Percentiles rank a stretch among this genome's conserved stretches.
These are phyloP conservation scores for Xylaria sp. DNA, from an alignment of 2,329 filamentous ascomycete species.

Conservation along the genomic window DNA sequence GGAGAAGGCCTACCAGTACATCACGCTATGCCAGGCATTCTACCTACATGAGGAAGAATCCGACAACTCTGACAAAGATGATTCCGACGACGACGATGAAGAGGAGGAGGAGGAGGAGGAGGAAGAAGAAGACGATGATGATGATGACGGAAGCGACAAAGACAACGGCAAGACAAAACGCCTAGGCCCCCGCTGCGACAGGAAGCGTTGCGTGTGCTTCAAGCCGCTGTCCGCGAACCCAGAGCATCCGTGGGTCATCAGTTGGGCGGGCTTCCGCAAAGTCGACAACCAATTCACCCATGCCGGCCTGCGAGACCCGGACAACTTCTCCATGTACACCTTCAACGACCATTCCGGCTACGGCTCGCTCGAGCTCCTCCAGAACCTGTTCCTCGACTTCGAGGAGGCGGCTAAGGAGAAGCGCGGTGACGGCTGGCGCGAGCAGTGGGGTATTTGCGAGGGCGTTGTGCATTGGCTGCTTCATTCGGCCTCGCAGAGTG, in stretches of 20 bases:
- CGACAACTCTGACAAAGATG: conserved; percentile 26
- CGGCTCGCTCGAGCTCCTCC: conserved; percentile 54
- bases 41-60: conserved; percentile 7
- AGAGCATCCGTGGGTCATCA: conserved; percentile 49
- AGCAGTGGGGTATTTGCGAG: conserved; percentile 55
- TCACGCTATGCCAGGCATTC: conserved; percentile 44
- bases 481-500: conserved; percentile 18
- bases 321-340: conserved; percentile 55
- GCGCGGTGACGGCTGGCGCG: conserved; percentile 46
- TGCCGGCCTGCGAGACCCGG: conserved; percentile 47
- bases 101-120: conserved; percentile 28
- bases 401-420: conserved; percentile 45
- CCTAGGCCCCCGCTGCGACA: conserved; percentile 25
- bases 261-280: conserved; percentile 46
- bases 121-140: conserved; percentile 9
- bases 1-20: conserved; percentile 44
- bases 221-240: conserved; percentile 47
- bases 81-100: conserved; percentile 26
- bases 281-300: conserved; percentile 40
- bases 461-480: conserved; percentile 48
- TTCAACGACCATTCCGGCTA: conserved; percentile 56
- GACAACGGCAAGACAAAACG: conserved; percentile 22
- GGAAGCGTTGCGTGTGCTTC: conserved; percentile 48
- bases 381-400: conserved; percentile 56
- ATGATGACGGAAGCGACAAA: conserved; percentile 14